These are phyloP conservation scores for Saccharomyces hybrid DNA, from an alignment of 1,139 yeast species.

Conservation along the genomic window DNA sequence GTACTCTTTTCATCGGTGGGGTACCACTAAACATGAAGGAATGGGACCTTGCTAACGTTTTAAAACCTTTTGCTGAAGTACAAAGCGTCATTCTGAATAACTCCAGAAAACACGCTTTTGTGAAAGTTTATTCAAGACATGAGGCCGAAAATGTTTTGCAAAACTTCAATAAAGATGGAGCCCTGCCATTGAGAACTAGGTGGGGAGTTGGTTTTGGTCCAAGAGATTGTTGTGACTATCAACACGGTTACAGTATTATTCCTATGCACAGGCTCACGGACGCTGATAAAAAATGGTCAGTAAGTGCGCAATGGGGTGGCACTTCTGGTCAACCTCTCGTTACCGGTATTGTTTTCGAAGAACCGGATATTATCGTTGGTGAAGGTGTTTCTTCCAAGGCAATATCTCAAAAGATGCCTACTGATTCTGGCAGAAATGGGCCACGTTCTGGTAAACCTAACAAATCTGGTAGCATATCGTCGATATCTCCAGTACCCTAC, in stretches of 20 bases:
- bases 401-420: conserved; percentile 80
- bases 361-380: conserved; percentile 96
- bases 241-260: conserved; percentile 79
- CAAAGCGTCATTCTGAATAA: conserved; percentile 83
- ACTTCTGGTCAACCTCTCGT: conserved; percentile 84
- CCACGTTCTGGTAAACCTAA: conserved; percentile 59
- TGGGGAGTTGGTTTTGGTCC: conserved; percentile 99
- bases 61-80: conserved; percentile 89
- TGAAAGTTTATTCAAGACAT: conserved; percentile 87
- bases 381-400: conserved; percentile 92
- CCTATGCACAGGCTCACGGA: conserved; percentile 86
- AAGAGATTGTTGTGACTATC: conserved; percentile 94
- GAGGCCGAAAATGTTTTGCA: conserved; percentile 81
- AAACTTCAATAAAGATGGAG: conserved; percentile 47
- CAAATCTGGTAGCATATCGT: conserved; percentile 12
- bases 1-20: conserved; percentile 93
- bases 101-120: conserved; percentile 92
- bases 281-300: conserved; percentile 87
- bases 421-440: conserved; percentile 78
- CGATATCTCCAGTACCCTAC: conserved; percentile 4
- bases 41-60: conserved; percentile 52
- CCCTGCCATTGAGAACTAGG: conserved; percentile 66
- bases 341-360: conserved; percentile 82
- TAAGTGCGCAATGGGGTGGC: conserved; percentile 94
- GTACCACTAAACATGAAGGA: conserved; percentile 81